Base-by-base conservation (phyloP, 805 yeast species). In the Ogataea corticis region DNA sequence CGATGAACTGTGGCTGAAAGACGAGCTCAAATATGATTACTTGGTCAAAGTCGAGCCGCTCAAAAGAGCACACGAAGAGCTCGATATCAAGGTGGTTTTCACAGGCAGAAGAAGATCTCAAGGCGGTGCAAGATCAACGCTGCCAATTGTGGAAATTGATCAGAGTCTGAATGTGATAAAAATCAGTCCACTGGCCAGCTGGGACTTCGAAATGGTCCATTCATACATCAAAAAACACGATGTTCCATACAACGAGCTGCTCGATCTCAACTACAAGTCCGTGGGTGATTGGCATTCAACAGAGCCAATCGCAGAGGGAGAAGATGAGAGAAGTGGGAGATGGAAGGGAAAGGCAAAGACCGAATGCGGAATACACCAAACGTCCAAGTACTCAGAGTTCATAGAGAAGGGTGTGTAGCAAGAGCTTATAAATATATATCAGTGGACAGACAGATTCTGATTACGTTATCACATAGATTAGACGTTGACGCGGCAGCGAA, bases 211-310 rank as follows among this genome's bases (percentile, higher is more conserved):
- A 11, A 81, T 83, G 54, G 96, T 91, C 17, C 75, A 81, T 49
- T 52, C 59, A 2, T 92, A 92, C 65, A 76, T 91, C 48, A 82
- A 83, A 47, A 74, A 71, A 30, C 69, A 89, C 62, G 55, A 78
- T 11, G 96, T 91, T 12, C 97, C 97, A 3, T 88, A 86, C 68
- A 92, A 92, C 61, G 89, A 79, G 50, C 72, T 92, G 28, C 69
- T 92, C 30, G 92, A 90, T 65, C 69, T 82, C 45, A 97, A 97
- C 0, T 92, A 91, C 67, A 83, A 89, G 59, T 87, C 96, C 0
- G 79, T 92, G 13, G 98, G 98, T 1, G 98, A 92, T 65, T 92
- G 91, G 79, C 98, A 92, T 65, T 87, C 96, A 1, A 92, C 98
- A 0, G 81, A 69, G 25, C 97, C 98, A 2, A 96, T 88, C 10